Percentiles rank a stretch among this genome's conserved stretches.
Conservation (phyloP, 495 filamentous ascomycete genomes). For the Penicillium macrosclerotiorum region DNA sequence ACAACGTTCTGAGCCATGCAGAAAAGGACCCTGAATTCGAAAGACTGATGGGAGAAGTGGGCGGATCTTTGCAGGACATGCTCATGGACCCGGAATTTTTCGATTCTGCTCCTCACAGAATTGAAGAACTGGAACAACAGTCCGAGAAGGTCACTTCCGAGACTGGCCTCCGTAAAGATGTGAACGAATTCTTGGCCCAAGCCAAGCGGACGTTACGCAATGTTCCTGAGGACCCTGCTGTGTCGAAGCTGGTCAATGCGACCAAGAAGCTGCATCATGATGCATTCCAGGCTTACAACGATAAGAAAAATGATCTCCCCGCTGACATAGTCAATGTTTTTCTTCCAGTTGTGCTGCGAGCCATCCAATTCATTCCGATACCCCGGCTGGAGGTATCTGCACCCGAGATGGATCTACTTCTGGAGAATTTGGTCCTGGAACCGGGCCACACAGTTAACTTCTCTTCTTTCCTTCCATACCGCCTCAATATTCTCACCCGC, state of each 20-base stretch:
- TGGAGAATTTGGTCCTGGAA: constrained; percentile 90
- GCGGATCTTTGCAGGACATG: constrained; percentile 71
- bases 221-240: constrained; percentile 65
- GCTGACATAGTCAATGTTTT: constrained; percentile 73
- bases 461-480: constrained; percentile 85
- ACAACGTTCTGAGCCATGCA: constrained; percentile 69
- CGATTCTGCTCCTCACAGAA: constrained; percentile 64
- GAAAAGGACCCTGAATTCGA: constrained; percentile 84
- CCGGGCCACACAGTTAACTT: constrained; percentile 81
- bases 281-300: constrained; percentile 57
- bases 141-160: constrained; percentile 61
- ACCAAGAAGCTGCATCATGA: constrained; percentile 62
- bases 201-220: constrained; percentile 63
- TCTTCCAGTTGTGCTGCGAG: constrained; percentile 71
- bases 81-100: constrained; percentile 86
- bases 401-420: constrained; percentile 76
- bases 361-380: constrained; percentile 83
- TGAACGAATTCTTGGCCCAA: constrained; percentile 71
- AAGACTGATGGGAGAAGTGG: constrained; percentile 65
- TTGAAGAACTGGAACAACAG: constrained; percentile 68
- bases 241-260: constrained; percentile 65
- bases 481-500: constrained; percentile 74
- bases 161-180: constrained; percentile 65
- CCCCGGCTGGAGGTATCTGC: constrained; percentile 81
- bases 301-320: constrained; percentile 66